Base-by-base conservation (phyloP, 805 yeast species). In the Vanderwaltozyma polyspora region DNA sequence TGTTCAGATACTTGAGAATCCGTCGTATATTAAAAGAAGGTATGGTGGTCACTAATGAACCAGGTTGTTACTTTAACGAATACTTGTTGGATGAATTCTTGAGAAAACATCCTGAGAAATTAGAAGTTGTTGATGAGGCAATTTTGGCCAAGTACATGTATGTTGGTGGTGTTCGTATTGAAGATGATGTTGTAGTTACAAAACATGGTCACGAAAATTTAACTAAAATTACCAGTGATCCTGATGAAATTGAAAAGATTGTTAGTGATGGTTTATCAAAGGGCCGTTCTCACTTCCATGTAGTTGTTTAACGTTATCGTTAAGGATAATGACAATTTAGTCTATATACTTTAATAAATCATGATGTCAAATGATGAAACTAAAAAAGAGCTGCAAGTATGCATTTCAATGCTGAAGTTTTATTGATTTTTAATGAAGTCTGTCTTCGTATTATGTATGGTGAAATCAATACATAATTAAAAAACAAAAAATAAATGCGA, bases 111-210 rank as follows among this genome's bases (percentile, higher is more conserved):
- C 64, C 67, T 3, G 58, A 59, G 31, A 72, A 72, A 46, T 42
- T 59, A 24, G 73, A 72, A 47, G 81, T 62, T 56, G 77, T 89
- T 37, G 67, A 85, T 48, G 55, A 59, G 42, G 75, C 72, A 0
- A 75, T 80, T 6, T 64, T 89, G 41, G 76, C 82, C 36, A 76
- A 73, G 49, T 89, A 86, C 59, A 73, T 80, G 79, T 72, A 79
- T 44, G 74, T 91, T 37, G 98, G 98, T n/a, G 98, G 98, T 29
- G 95, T 89, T 5, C 74, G 98, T 58, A 85, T 89, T 37, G 98
- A 89, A 59, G 98, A 89, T 54, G 96, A 89, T 52, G 70, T 91
- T 28, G 62, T 84, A 29, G 79, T 89, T 21, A 83, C 94, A 1
- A 67, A 67, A 31, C 63, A 61, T 35, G 97, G 97, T 0, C 74